Base-by-base conservation (phyloP, 164 flowering plant species). In the Malania oleifera region DNA sequence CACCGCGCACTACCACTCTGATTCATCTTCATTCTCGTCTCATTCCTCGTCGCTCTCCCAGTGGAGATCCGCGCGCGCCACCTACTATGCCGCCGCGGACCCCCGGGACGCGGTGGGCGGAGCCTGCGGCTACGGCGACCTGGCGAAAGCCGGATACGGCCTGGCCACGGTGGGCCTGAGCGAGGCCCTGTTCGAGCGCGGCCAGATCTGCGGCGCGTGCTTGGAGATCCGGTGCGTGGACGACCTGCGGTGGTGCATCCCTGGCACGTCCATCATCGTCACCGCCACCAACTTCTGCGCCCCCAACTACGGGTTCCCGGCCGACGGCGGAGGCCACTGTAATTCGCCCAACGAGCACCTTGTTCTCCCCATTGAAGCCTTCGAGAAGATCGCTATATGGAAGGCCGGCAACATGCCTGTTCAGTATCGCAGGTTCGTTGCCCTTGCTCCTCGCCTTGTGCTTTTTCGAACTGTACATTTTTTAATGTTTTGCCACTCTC, bases 361-460 rank as follows among this genome's bases (percentile, higher is more conserved):
- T 45, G 89, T 87, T 2, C 74, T 90, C 15, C 96, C 96, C 7
- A 90, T 93, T 51, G 89, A 89, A 49, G 92, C 92, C 2, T 93
- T 87, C 48, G 97, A 93, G 80, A 93, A 88, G 76, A 88, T 93
- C 62, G 99, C 96, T 1, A 68, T 86, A 43, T 93, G 99, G 99
- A 90, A 90, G 64, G 99, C 96, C 43, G 86, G 84, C 5, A 88
- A 87, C 63, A 86, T 93, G 96, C 92, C 96, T 37, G 77, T 93
- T 17, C 92, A 80, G 74, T 93, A 88, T 52, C 80, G 97, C 31
- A 84, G 97, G 95, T 85, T n/a, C n/a, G n/a, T n/a, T n/a, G 37
- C 41, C 18, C 14, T 5, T 19, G 23, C 14, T 14, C 3, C 39
- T 14, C 6, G 7, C 15, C 15, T 47, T 47, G 13, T 18, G n/a